Conservation (phyloP, 176 grass and related monocot species). For the Poa annua region DNA sequence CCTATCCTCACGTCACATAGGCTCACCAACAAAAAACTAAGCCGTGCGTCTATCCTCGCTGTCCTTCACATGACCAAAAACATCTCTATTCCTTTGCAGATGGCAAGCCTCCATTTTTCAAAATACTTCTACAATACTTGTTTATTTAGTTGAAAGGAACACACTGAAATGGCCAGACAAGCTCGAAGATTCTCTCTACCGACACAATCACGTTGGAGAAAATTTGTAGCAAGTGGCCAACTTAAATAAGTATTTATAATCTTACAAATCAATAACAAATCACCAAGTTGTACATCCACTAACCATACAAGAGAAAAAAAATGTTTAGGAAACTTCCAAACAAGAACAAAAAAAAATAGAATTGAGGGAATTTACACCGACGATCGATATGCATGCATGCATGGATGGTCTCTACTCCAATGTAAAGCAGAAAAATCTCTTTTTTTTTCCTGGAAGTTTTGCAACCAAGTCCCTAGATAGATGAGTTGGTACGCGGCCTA, state of each 20-base stretch:
- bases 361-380: conserved; percentile 57
- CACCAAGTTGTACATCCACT: conserved; percentile 43
- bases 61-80: conserved; percentile 30
- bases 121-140: too few relatives aligned
- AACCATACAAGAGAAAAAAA: background rate
- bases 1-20: conserved; percentile 23
- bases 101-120: too few relatives aligned
- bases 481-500: conserved; percentile 19
- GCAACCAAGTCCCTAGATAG: background rate
- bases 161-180: background rate
- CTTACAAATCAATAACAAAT: conserved; percentile 12
- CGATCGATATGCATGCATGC: background rate
- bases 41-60: background rate
- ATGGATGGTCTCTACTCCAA: conserved; percentile 22
- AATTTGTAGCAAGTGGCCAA: background rate
- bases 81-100: too few relatives aligned
- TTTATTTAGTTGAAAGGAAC: too few relatives aligned
- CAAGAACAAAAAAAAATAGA: conserved; percentile 22
- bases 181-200: background rate
- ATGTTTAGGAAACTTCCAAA: background rate
- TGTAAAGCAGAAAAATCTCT: conserved; percentile 33
- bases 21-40: background rate
- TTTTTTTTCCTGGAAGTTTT: conserved; percentile 15
- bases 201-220: background rate
- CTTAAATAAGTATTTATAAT: conserved; percentile 22